These are phyloP conservation scores for Thraustotheca clavata DNA, from an alignment of 352 stramenopile genomes.

Conservation along the genomic window DNA sequence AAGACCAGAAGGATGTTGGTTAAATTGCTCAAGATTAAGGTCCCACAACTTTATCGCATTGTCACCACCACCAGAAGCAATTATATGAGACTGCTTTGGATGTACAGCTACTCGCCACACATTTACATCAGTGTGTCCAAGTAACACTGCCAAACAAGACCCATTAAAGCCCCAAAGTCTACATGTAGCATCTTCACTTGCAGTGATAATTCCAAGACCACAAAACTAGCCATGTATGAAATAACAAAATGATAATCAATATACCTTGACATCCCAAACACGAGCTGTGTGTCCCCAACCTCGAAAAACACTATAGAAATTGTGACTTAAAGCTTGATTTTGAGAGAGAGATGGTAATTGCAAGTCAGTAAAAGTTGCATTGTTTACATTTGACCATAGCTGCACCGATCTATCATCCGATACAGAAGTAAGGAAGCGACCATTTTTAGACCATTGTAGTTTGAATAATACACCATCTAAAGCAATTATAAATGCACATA, in stretches of 20 bases:
- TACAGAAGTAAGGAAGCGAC: slow-evolving; percentile 58
- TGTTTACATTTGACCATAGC: slow-evolving; percentile 49
- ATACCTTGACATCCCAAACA: slow-evolving; percentile 64
- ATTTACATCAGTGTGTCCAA: slow-evolving; percentile 64
- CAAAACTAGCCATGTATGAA: slow-evolving; percentile 33
- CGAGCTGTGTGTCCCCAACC: slow-evolving; percentile 75
- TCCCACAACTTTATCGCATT: slow-evolving; percentile 76
- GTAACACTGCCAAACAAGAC: slow-evolving; percentile 57
- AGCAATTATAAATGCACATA: too few relatives aligned
- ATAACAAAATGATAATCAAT: background rate
- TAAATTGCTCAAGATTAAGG: background rate
- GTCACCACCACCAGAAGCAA: slow-evolving; percentile 72
- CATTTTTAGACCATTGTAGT: slow-evolving; percentile 62
- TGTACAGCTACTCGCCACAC: slow-evolving; percentile 70
- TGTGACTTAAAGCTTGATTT: background rate
- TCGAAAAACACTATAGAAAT: slow-evolving; percentile 51
- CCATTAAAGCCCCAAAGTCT: slow-evolving; percentile 61
- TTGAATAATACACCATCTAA: slow-evolving; percentile 79
- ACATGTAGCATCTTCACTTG: slow-evolving; percentile 69
- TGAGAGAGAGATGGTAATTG: background rate
- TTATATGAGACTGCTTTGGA: slow-evolving; percentile 26
- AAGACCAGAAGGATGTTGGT: background rate
- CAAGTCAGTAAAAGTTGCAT: slow-evolving; percentile 14
- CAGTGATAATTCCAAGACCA: slow-evolving; percentile 34
- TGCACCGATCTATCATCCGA: slow-evolving; percentile 81